Conservation (phyloP, 2,329 filamentous ascomycete genomes). For the Xylariaceae sp. region DNA sequence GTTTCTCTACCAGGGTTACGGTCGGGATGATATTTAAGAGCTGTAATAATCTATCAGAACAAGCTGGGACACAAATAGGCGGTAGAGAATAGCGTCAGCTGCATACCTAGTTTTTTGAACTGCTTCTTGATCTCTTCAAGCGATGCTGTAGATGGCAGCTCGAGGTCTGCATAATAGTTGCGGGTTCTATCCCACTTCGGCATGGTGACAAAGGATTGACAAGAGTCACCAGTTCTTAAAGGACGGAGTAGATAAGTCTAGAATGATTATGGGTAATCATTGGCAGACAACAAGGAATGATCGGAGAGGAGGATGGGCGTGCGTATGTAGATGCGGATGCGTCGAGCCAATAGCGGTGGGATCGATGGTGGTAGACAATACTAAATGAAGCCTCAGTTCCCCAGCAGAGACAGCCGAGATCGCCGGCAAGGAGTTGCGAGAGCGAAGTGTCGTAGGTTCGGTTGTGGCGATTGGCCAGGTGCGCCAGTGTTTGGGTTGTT, state of each 20-base stretch:
- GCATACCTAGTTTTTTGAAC: slow-evolving; percentile 71
- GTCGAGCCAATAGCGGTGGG: neutral
- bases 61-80: neutral
- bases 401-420: neutral
- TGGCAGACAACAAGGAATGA: slow-evolving; percentile 4
- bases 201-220: slow-evolving; percentile 44
- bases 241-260: neutral
- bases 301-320: neutral
- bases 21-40: slow-evolving; percentile 81
- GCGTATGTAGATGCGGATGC: neutral
- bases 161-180: slow-evolving; percentile 83
- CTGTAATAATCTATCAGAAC: slow-evolving; percentile 39
- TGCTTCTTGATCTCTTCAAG: slow-evolving; percentile 76
- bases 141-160: slow-evolving; percentile 61
- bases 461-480: neutral
- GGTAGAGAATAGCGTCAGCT: neutral
- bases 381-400: neutral
- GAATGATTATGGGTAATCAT: slow-evolving; percentile 12
- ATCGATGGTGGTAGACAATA: neutral
- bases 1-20: slow-evolving; percentile 77
- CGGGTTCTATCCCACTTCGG: slow-evolving; percentile 61
- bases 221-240: slow-evolving; percentile 6
- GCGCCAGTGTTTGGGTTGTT: neutral
- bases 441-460: neutral
- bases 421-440: neutral